These are phyloP conservation scores for Leccinum imitatum DNA, from an alignment of 768 basidiomycete species.

Conservation along the genomic window DNA sequence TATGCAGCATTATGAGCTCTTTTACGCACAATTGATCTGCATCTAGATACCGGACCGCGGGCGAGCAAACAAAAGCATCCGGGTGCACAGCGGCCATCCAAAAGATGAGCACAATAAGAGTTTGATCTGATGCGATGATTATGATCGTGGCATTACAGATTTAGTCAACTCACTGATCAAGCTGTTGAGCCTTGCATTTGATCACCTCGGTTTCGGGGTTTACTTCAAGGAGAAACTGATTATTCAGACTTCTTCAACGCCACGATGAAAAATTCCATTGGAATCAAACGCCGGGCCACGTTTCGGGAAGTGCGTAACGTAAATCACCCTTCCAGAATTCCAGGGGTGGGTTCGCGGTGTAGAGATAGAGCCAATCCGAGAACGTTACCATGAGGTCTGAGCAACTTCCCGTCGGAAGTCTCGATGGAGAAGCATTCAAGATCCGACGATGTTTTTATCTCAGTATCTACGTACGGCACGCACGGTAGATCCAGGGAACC, in stretches of 20 bases:
- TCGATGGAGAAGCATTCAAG: not conserved
- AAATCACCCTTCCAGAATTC: conserved; percentile 1
- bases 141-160: not conserved
- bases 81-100: not conserved
- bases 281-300: conserved; percentile 9
- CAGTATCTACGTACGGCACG: not conserved
- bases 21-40: not conserved
- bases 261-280: conserved; percentile 7
- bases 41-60: conserved; percentile 1
- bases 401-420: not conserved
- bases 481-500: not conserved
- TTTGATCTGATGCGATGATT: not conserved
- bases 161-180: not conserved
- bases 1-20: conserved; percentile 1
- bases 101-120: not conserved
- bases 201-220: not conserved
- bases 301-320: conserved; percentile 5
- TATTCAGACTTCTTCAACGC: not conserved
- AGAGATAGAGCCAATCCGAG: not conserved
- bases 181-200: not conserved
- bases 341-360: not conserved
- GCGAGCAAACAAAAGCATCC: not conserved
- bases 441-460: not conserved
- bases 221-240: not conserved
- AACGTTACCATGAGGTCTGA: not conserved